phyloP scores from a whole-genome alignment of 352 stramenopile genomes.

The Phytophthora macrochlamydospora region DNA sequence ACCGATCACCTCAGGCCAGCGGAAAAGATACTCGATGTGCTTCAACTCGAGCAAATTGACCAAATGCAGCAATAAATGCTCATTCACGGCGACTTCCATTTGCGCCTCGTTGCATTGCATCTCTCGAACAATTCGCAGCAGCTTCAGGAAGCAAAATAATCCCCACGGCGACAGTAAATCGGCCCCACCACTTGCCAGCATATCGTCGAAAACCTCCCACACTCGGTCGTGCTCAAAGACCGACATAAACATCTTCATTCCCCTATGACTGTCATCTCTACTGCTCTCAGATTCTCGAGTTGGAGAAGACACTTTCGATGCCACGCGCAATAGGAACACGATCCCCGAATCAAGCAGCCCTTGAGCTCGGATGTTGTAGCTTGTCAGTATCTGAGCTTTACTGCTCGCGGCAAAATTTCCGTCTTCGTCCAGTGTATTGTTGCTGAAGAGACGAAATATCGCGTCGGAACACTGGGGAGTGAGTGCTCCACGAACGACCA shows the following conservation, averaged over 20 bases:
- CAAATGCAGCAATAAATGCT: conserved; percentile 59
- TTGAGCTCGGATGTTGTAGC: conserved; percentile 72
- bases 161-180: conserved; percentile 84
- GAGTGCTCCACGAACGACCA: conserved; percentile 53
- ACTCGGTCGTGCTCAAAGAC: conserved; percentile 48
- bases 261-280: conserved; percentile 7
- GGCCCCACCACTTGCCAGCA: conserved; percentile 57
- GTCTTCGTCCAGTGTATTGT: conserved; percentile 22
- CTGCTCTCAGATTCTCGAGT: background rate
- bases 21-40: conserved; percentile 71
- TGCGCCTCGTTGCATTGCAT: conserved; percentile 50
- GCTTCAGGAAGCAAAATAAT: conserved; percentile 84
- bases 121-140: conserved; percentile 77
- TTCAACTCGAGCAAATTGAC: conserved; percentile 59
- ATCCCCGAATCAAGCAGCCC: conserved; percentile 67
- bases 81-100: conserved; percentile 58
- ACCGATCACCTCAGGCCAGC: conserved; percentile 78
- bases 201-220: conserved; percentile 55
- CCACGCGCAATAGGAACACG: conserved; percentile 66
- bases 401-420: conserved; percentile 4
- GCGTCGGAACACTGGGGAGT: conserved; percentile 32
- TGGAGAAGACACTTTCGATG: conserved; percentile 54
- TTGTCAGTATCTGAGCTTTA: conserved; percentile 62
- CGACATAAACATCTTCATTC: conserved; percentile 46
- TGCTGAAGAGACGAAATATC: conserved; percentile 58